Conservation (phyloP, 148 eudicot genomes). For the Polygonum aviculare region DNA sequence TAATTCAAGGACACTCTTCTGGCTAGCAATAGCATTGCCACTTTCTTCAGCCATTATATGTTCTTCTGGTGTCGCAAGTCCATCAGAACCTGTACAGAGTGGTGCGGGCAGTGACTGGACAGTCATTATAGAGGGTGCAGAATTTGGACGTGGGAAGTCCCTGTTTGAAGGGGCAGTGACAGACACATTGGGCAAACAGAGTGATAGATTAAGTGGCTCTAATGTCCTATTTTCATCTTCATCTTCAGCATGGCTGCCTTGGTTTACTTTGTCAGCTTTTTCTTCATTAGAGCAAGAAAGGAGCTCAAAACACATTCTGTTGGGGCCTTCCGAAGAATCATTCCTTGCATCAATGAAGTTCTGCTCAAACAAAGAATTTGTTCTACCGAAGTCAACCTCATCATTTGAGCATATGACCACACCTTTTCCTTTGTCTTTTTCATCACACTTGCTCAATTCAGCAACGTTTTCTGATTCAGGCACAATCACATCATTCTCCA, state of each 20-base stretch:
- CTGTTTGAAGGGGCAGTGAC: slow-evolving; percentile 44
- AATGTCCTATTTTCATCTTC: slow-evolving; percentile 51
- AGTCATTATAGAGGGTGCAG: slow-evolving; percentile 66
- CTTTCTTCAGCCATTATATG: slow-evolving; percentile 36
- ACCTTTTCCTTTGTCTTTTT: slow-evolving; percentile 75
- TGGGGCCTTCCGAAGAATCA: slow-evolving; percentile 60
- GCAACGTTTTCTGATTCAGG: slow-evolving; percentile 21
- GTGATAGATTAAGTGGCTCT: slow-evolving; percentile 81
- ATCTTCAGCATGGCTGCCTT: slow-evolving; percentile 18
- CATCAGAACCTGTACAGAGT: slow-evolving; percentile 70
- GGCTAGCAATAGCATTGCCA: slow-evolving; percentile 36
- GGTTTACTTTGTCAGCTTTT: slow-evolving; percentile 34
- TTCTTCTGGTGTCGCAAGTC: slow-evolving; percentile 56
- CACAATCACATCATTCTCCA: slow-evolving; percentile 13
- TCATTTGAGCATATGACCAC: slow-evolving; percentile 37
- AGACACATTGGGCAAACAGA: slow-evolving; percentile 68
- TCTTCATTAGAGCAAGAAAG: slow-evolving; percentile 49
- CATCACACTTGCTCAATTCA: slow-evolving; percentile 20
- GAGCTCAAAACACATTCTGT: slow-evolving; percentile 57
- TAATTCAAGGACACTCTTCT: slow-evolving; percentile 36
- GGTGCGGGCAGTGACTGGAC: slow-evolving; percentile 66
- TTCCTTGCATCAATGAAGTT: slow-evolving; percentile 35
- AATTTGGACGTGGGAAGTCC: slow-evolving; percentile 41
- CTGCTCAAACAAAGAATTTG: slow-evolving; percentile 25
- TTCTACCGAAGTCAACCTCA: slow-evolving; percentile 24